phyloP scores from a whole-genome alignment of 768 basidiomycete genomes.

The Phaeolepiota aurea region DNA sequence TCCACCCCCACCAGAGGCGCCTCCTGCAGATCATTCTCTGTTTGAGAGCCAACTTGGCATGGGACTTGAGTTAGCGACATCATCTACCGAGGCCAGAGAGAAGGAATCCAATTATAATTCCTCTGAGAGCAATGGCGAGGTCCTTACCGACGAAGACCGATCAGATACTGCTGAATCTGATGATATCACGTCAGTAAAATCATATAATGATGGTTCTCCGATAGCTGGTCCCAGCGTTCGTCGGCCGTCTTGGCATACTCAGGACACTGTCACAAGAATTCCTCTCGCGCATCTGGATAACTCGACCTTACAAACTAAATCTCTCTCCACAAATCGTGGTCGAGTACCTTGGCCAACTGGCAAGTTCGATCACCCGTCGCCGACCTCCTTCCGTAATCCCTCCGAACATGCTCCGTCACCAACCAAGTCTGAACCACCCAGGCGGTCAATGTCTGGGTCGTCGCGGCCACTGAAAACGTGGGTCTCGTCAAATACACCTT shows the following conservation, averaged over 20 bases:
- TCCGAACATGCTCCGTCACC: constrained; percentile 17
- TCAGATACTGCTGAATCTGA: constrained; percentile 59
- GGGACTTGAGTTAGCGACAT: constrained; percentile 61
- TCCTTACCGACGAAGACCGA: constrained; percentile 60
- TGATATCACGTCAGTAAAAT: constrained; percentile 61
- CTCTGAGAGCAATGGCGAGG: constrained; percentile 57
- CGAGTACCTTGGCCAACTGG: constrained; percentile 19
- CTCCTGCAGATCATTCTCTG: constrained; percentile 52
- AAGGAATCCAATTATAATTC: constrained; percentile 34
- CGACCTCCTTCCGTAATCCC: constrained; percentile 13
- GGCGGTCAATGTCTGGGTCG: constrained; percentile 36
- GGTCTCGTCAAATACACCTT: constrained; percentile 25
- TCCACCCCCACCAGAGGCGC: constrained; percentile 72
- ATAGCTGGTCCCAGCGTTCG: constrained; percentile 21
- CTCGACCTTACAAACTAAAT: constrained; percentile 2
- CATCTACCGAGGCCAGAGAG: constrained; percentile 53
- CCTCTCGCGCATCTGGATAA: constrained; percentile 10
- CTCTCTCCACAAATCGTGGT: constrained; percentile 10
- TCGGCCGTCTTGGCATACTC: constrained; percentile 42
- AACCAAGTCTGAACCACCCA: constrained; percentile 27
- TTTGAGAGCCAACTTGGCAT: constrained; percentile 65
- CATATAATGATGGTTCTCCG: constrained; percentile 47
- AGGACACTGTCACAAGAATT: constrained; percentile 17
- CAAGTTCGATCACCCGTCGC: constrained; percentile 13
- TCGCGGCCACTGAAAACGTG: constrained; percentile 30